These are phyloP conservation scores for Cladosporium sp. DNA, from an alignment of 2,329 filamentous ascomycete genomes.

Conservation along the genomic window DNA sequence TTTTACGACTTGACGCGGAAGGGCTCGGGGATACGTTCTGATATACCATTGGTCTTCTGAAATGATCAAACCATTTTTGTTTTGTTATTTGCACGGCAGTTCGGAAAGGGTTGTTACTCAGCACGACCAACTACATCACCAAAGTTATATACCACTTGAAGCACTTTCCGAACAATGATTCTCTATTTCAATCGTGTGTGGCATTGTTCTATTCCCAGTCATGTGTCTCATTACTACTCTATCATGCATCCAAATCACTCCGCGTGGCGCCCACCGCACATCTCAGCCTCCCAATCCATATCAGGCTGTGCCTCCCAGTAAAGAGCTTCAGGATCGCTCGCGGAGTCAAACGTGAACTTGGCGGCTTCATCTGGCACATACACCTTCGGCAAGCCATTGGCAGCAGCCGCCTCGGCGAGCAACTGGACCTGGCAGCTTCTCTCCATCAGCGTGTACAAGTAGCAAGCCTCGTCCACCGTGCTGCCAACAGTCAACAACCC, in stretches of 20 bases:
- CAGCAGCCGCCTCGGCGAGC: constrained; percentile 65
- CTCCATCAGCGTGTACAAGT: constrained; percentile 68
- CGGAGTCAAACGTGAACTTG: constrained; percentile 53
- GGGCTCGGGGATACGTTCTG: constrained; percentile 8
- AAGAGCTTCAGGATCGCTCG: constrained; percentile 49
- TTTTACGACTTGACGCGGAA: constrained; percentile 15
- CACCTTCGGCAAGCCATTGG: constrained; percentile 53
- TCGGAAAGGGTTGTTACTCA: neutral
- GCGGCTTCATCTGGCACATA: constrained; percentile 59
- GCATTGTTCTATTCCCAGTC: neutral
- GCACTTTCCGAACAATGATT: neutral
- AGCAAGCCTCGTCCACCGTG: constrained; percentile 74
- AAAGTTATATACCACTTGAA: neutral
- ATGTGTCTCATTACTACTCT: neutral
- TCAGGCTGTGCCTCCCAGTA: constrained; percentile 57
- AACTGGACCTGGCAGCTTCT: constrained; percentile 69
- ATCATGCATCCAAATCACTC: neutral
- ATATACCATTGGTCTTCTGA: constrained; percentile 14
- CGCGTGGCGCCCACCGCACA: constrained; percentile 25
- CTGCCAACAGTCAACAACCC: constrained; percentile 68
- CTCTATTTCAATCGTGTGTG: neutral
- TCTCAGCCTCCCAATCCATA: constrained; percentile 42
- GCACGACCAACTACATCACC: neutral
- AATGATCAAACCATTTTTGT: neutral
- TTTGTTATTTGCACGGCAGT: neutral